Conservation (phyloP, 1,139 yeast species). For the Taphrina flavorubra region DNA sequence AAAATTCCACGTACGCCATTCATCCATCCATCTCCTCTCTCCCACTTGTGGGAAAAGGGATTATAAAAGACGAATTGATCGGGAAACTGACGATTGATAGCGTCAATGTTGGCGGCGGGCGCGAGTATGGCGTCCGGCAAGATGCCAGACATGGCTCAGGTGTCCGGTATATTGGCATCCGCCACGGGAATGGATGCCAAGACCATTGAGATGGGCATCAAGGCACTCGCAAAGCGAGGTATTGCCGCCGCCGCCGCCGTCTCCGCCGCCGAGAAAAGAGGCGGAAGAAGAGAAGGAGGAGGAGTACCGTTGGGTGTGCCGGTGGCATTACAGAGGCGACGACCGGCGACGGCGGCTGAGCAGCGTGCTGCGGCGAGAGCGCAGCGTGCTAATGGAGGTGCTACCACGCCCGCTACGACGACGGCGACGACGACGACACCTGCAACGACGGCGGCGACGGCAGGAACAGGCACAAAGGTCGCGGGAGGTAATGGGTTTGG, state of each 20-base stretch:
- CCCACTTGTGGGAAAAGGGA: too few species aligned
- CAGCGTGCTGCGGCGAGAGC: slow-evolving; percentile 4
- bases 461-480: neutral
- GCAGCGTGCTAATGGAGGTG: slow-evolving; percentile 16
- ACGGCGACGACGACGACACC: too few species aligned
- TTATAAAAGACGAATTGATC: neutral
- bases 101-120: slow-evolving; percentile 13
- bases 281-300: too few species aligned
- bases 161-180: neutral
- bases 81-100: slow-evolving; percentile 2
- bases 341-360: slow-evolving; percentile 3
- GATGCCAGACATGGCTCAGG: slow-evolving; percentile 6
- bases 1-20: neutral
- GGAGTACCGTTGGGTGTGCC: too few species aligned
- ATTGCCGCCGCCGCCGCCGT: too few species aligned
- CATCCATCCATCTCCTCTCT: too few species aligned
- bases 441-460: too few species aligned
- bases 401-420: neutral
- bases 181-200: slow-evolving; percentile 6
- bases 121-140: slow-evolving; percentile 17
- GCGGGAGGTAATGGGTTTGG: neutral
- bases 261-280: neutral
- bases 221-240: neutral
- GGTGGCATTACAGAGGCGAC: neutral
- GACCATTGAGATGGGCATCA: slow-evolving; percentile 6